phyloP scores from a whole-genome alignment of 192 early-diverging fungal genomes.

The Entomortierella lignicola region DNA sequence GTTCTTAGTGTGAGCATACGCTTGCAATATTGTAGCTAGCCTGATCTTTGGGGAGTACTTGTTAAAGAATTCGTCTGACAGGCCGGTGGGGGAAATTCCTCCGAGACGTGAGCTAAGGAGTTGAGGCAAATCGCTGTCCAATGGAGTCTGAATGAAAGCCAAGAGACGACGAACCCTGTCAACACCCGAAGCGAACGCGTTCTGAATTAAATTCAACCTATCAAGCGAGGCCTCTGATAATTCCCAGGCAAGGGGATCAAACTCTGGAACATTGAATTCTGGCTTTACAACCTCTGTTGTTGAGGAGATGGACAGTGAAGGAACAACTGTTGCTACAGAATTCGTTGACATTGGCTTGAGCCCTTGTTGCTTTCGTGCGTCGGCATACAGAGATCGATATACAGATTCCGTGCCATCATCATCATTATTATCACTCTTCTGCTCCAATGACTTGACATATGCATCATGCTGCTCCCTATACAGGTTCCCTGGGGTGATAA shows the following conservation, averaged over 20 bases:
- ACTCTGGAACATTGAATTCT: constrained; percentile 18
- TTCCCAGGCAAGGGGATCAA: constrained; percentile 23
- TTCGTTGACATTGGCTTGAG: neutral
- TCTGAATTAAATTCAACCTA: constrained; percentile 36
- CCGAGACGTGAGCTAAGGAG: constrained; percentile 10
- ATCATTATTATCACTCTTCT: neutral
- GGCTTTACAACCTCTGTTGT: neutral
- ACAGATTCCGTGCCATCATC: neutral
- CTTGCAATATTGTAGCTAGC: constrained; percentile 54
- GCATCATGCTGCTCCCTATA: constrained; percentile 33
- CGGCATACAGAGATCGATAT: constrained; percentile 17
- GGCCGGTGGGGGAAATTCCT: neutral
- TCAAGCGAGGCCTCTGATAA: constrained; percentile 17
- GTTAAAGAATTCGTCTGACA: constrained; percentile 46
- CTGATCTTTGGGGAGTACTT: constrained; percentile 32
- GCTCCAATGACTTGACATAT: constrained; percentile 30
- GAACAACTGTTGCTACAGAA: neutral
- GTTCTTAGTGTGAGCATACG: constrained; percentile 54
- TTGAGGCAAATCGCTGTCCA: neutral
- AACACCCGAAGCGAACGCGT: constrained; percentile 4
- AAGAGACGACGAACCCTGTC: constrained; percentile 50
- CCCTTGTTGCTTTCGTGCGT: constrained; percentile 7
- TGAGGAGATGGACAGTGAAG: constrained; percentile 4
- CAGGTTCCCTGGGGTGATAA: constrained; percentile 15
- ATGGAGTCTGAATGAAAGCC: constrained; percentile 25